Percentiles rank a stretch among this genome's conserved stretches.
Evolutionary conservation across 2,329 filamentous ascomycete genomes (phyloP).

Genomic region (Epichloe amarillans): DNA sequence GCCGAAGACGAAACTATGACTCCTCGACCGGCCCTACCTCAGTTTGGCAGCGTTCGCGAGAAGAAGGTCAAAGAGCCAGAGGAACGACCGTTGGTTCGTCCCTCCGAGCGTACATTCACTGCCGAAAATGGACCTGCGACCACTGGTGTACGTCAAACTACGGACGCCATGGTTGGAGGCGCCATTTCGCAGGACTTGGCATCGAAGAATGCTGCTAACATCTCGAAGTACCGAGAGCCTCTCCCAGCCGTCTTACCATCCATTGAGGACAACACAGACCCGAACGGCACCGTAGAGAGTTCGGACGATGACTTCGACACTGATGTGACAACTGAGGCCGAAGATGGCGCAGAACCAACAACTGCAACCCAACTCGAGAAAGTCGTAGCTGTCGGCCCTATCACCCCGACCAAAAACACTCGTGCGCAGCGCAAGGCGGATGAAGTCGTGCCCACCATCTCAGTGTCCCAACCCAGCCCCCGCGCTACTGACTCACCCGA

Average conservation of each 20-base stretch:
- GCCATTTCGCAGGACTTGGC: conserved; percentile 41
- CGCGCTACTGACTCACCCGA: background rate
- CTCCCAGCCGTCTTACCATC: conserved; percentile 58
- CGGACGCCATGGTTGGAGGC: conserved; percentile 44
- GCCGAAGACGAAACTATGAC: conserved; percentile 60
- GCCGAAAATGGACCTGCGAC: background rate
- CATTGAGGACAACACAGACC: conserved; percentile 52
- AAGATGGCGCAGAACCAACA: conserved; percentile 2
- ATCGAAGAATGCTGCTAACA: conserved; percentile 40
- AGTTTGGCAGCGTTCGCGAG: conserved; percentile 60
- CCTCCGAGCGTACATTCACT: conserved; percentile 25
- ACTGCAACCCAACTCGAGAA: background rate
- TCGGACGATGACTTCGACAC: conserved; percentile 19
- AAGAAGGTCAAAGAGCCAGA: conserved; percentile 40
- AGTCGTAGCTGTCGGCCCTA: background rate
- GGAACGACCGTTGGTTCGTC: conserved; percentile 46
- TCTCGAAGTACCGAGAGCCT: conserved; percentile 46
- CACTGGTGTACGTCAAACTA: conserved; percentile 34
- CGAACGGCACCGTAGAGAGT: conserved; percentile 31
- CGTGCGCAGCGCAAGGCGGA: background rate
- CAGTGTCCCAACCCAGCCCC: conserved; percentile 4
- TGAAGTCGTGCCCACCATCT: conserved; percentile 1
- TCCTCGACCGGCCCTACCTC: conserved; percentile 59
- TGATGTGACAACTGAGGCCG: conserved; percentile 6
- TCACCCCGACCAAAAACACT: conserved; percentile 1